A percentile compares a stretch with the other conserved stretches of the same genome.
These are phyloP conservation scores for Didymella exigua DNA, from an alignment of 2,329 filamentous ascomycete species.

Conservation along the genomic window DNA sequence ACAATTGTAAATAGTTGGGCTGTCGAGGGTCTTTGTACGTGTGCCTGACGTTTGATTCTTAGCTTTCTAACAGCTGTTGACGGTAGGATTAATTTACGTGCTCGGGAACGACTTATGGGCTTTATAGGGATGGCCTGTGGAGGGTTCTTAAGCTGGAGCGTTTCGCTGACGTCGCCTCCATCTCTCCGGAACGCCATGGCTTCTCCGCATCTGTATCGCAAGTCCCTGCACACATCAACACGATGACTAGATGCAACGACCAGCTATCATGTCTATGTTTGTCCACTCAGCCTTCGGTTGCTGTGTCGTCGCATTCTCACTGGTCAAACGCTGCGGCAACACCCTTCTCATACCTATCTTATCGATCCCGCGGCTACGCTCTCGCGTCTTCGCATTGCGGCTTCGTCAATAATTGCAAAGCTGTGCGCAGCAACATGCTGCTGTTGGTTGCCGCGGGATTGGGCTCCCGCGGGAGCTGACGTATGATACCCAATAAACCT, in stretches of 20 bases:
- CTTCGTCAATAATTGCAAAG: not conserved
- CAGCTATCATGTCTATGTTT: not conserved
- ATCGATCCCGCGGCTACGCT: constrained; percentile 6
- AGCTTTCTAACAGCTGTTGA: not conserved
- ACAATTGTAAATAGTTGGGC: not conserved
- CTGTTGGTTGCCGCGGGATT: constrained; percentile 6
- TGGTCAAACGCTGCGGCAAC: not conserved
- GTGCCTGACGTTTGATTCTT: not conserved
- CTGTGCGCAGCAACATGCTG: not conserved
- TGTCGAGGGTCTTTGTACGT: not conserved
- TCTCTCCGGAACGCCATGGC: constrained; percentile 1
- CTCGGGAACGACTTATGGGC: not conserved
- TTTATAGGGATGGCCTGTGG: not conserved
- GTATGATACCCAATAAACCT: not conserved
- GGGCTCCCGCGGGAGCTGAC: constrained; percentile 14
- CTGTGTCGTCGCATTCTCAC: not conserved
- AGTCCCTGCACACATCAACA: not conserved
- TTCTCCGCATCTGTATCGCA: constrained; percentile 6
- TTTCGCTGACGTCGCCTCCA: not conserved
- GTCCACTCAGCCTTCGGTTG: not conserved
- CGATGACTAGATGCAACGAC: not conserved
- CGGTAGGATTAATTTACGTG: not conserved
- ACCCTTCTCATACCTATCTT: not conserved
- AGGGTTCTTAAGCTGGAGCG: not conserved
- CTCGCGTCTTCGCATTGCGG: not conserved